Percentiles rank a stretch among this genome's conserved stretches.
phyloP scores from a whole-genome alignment of 305 asterid genomes.

The Solanum hybrid region DNA sequence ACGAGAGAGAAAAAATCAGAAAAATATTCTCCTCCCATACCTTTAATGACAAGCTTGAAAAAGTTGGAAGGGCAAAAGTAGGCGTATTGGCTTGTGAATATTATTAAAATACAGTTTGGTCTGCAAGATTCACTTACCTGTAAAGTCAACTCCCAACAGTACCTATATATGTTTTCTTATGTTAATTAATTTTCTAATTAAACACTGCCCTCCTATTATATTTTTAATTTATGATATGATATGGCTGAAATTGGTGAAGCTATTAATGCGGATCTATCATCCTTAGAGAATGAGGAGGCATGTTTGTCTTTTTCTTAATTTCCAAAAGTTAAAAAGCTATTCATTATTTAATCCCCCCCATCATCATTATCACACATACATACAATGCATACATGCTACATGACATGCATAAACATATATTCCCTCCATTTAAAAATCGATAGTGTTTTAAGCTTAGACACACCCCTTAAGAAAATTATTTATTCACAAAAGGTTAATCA shows the following conservation, averaged over 20 bases:
- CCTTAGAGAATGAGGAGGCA: constrained; percentile 31
- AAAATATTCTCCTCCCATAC: not conserved
- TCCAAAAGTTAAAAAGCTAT: not conserved
- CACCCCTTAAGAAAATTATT: not conserved
- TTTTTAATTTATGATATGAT: constrained; percentile 1
- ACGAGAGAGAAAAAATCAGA: not conserved
- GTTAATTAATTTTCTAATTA: constrained; percentile 11
- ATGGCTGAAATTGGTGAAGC: constrained; percentile 38
- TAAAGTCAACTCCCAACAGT: constrained; percentile 75
- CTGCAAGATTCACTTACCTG: constrained; percentile 55
- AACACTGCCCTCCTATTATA: not conserved
- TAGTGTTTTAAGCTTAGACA: too few relatives aligned
- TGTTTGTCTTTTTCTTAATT: constrained; percentile 25
- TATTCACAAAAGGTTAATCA: not conserved
- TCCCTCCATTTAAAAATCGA: not conserved
- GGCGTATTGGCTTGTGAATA: constrained; percentile 30
- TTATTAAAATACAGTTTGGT: constrained; percentile 23
- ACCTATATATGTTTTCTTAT: constrained; percentile 32
- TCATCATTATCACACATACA: not conserved
- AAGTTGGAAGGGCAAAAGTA: not conserved
- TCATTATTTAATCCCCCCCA: not conserved
- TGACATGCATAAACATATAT: not conserved
- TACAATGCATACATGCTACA: not conserved
- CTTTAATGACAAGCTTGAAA: not conserved
- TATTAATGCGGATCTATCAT: constrained; percentile 56